Evolutionary conservation across 2,329 filamentous ascomycete genomes (phyloP).

Genomic region (Cladosporium sp.): DNA sequence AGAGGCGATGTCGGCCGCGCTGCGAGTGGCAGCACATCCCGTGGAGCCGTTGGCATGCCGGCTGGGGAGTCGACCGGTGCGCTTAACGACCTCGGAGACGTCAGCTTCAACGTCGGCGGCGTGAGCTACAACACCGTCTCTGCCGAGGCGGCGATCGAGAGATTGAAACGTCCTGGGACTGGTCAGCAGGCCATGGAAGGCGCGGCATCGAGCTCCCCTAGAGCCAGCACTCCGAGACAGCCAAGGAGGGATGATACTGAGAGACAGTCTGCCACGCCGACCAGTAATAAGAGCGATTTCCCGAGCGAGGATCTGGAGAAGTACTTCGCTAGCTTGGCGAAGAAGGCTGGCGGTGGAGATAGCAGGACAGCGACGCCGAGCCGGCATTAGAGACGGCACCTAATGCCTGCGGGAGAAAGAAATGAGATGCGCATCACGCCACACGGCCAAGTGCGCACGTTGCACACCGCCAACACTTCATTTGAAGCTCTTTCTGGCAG

Average conservation of each 20-base stretch:
- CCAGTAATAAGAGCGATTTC: conserved; percentile 50
- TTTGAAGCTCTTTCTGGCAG: no score
- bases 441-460: no score
- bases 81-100: conserved; percentile 30
- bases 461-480: no score
- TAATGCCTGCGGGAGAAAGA: no score
- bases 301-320: conserved; percentile 53
- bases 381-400: not conserved
- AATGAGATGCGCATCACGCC: no score
- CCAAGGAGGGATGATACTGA: conserved; percentile 19
- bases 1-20: conserved; percentile 33
- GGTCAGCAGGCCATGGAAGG: not conserved
- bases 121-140: conserved; percentile 58
- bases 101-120: conserved; percentile 85
- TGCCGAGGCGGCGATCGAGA: conserved; percentile 31
- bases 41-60: conserved; percentile 19
- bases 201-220: not conserved
- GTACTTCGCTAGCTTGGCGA: conserved; percentile 58
- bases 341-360: conserved; percentile 39
- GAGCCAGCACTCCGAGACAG: conserved; percentile 17
- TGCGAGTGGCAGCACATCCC: not conserved
- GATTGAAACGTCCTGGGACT: conserved; percentile 23
- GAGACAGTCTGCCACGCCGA: conserved; percentile 42
- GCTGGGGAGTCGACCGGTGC: conserved; percentile 36
- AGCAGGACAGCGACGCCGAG: conserved; percentile 10